Evolutionary conservation across 176 grass and related monocot genomes (phyloP), one percentile per base, ranked within the genome.

Genomic region (Phragmites australis): DNA sequence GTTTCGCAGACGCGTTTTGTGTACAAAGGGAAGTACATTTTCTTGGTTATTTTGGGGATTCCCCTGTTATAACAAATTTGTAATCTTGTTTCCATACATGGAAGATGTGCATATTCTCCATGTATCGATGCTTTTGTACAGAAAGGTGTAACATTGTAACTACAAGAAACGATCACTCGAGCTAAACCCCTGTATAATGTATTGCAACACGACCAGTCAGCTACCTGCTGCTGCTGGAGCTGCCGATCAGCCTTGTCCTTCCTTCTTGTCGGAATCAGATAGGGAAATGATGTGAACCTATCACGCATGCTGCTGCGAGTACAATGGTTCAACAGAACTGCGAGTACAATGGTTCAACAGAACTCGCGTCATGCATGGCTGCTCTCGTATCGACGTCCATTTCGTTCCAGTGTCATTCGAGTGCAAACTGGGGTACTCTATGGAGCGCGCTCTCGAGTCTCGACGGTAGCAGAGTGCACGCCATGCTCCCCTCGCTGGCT

Each of bases 11-110:
- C 13, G 3, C 32, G 21, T 5, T 9, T 18, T 18, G 53, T 11
- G 21, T 17, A 66, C n/a, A 40, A 40, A 67, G 8, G 76, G 50
- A 69, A 25, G 43, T 78, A n/a, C 68, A 74, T 3, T 21, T 68
- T 39, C 29, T 60, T 81, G 58, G 37, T 62, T 26, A 30, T 50
- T 59, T 32, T 19, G 43, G 72, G 32, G 11, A 6, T 29, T 6
- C 34, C 31, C 57, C 23, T 16, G 59, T 14, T 9, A 52, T 19
- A 57, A 73, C 57, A 78, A 65, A 72, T 63, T 37, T 77, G 74
- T 58, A 68, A 43, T 74, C 44, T 1, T 15, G 26, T 72, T 66
- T 41, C 12, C 17, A 12, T 10, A 1, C 50, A 37, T 31, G 13
- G 19, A 21, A 67, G 63, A 50, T 66, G 9, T 51, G 17, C 74